phyloP scores from a whole-genome alignment of 106 monocot species.

The Chionographis japonica region DNA sequence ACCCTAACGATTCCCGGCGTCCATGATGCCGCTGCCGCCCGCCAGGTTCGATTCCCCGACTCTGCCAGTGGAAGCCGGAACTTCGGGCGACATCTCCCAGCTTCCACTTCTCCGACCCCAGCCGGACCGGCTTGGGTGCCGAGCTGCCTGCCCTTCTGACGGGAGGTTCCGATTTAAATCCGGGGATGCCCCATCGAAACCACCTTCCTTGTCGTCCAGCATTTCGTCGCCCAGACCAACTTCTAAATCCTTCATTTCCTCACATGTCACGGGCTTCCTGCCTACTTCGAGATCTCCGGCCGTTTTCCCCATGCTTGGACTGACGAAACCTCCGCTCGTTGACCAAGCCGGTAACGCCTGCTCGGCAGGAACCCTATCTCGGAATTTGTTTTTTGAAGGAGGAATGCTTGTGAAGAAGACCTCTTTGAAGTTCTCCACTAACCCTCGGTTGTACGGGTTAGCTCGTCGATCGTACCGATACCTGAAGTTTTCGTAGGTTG shows the following conservation, averaged over 20 bases:
- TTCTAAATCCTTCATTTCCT: constrained; percentile 47
- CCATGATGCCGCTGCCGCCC: background rate
- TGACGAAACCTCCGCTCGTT: constrained; percentile 50
- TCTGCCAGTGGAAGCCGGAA: constrained; percentile 5
- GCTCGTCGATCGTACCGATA: constrained; percentile 76
- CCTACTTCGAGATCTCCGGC: constrained; percentile 65
- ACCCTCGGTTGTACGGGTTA: constrained; percentile 79
- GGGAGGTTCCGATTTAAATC: constrained; percentile 12
- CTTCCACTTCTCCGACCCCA: constrained; percentile 10
- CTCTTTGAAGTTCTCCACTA: constrained; percentile 68
- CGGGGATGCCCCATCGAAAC: constrained; percentile 13
- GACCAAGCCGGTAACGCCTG: constrained; percentile 11
- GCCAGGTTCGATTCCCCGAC: background rate
- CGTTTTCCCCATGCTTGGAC: constrained; percentile 71
- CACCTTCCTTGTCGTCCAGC: constrained; percentile 39
- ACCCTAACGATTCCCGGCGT: background rate
- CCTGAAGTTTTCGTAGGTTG: constrained; percentile 96
- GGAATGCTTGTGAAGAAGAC: constrained; percentile 67
- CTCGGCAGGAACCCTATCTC: constrained; percentile 34
- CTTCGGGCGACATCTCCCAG: constrained; percentile 16
- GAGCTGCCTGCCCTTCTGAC: constrained; percentile 1
- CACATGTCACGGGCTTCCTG: constrained; percentile 69
- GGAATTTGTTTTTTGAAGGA: constrained; percentile 77
- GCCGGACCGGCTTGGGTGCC: constrained; percentile 3
- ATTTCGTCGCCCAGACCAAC: constrained; percentile 7